These are phyloP conservation scores for Pholiota molesta DNA, from an alignment of 768 basidiomycete genomes.

Conservation along the genomic window DNA sequence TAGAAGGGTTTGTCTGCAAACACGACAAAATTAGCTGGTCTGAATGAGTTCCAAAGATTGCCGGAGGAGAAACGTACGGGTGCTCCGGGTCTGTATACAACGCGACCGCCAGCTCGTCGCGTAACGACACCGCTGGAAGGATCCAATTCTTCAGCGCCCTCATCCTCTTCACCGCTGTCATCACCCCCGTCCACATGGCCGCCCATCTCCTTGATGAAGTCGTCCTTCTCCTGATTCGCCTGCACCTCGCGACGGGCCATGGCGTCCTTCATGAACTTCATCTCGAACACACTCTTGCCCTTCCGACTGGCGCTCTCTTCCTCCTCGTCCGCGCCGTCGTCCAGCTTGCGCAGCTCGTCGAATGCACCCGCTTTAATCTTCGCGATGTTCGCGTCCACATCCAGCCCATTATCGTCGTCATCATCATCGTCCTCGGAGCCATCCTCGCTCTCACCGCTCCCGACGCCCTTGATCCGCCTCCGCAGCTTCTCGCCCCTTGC, in stretches of 20 bases:
- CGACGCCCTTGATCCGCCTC: constrained; percentile 72
- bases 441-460: constrained; percentile 56
- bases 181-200: constrained; percentile 30
- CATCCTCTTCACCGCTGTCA: constrained; percentile 33
- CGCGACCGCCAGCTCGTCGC: constrained; percentile 67
- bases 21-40: background rate
- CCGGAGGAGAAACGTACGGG: constrained; percentile 27
- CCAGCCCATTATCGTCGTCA: constrained; percentile 30
- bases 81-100: constrained; percentile 61
- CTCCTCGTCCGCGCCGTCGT: constrained; percentile 35
- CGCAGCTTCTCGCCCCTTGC: constrained; percentile 78
- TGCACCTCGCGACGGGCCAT: constrained; percentile 65
- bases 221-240: constrained; percentile 66
- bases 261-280: constrained; percentile 99
- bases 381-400: constrained; percentile 46
- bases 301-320: constrained; percentile 36
- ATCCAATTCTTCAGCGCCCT: constrained; percentile 27
- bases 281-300: constrained; percentile 79
- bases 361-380: constrained; percentile 72
- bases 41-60: no score
- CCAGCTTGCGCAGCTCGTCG: constrained; percentile 68
- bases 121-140: constrained; percentile 42
- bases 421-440: constrained; percentile 50
- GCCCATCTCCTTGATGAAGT: constrained; percentile 73
- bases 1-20: constrained; percentile 21